Percentiles rank a stretch among this genome's conserved stretches.
These are phyloP conservation scores for Claviceps sp. DNA, from an alignment of 2,329 filamentous ascomycete genomes.

Conservation along the genomic window DNA sequence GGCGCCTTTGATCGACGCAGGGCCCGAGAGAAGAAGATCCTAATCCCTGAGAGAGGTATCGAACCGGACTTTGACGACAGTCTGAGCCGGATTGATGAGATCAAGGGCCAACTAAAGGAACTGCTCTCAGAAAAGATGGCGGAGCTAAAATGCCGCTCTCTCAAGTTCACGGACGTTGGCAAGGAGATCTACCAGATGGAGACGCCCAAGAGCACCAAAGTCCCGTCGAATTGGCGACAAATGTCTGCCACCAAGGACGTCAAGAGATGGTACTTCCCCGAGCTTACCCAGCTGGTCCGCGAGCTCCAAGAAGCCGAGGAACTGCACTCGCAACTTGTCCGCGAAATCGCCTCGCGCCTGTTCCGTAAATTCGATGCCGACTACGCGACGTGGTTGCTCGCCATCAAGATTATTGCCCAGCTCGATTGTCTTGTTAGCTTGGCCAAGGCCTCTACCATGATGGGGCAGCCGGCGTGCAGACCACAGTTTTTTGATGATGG, in stretches of 20 bases:
- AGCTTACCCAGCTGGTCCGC: conserved; percentile 70
- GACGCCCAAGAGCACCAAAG: conserved; percentile 69
- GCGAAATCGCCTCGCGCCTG: conserved; percentile 72
- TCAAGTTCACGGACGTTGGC: conserved; percentile 73
- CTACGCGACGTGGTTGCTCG: conserved; percentile 72
- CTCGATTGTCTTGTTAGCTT: conserved; percentile 91
- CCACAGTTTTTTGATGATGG: conserved; percentile 63
- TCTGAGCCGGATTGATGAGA: conserved; percentile 58
- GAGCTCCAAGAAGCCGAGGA: conserved; percentile 89
- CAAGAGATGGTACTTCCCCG: conserved; percentile 86
- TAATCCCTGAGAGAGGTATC: conserved; percentile 76
- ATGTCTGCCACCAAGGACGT: conserved; percentile 89
- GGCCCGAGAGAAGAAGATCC: conserved; percentile 64
- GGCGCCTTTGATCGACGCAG: conserved; percentile 76
- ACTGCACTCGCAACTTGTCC: conserved; percentile 79
- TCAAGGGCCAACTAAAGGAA: conserved; percentile 58
- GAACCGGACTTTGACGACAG: conserved; percentile 88
- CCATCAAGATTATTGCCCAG: conserved; percentile 82
- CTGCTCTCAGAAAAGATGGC: conserved; percentile 59
- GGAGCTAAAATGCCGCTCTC: conserved; percentile 58
- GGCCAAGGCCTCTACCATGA: conserved; percentile 69
- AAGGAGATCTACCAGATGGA: conserved; percentile 98
- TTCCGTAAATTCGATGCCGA: conserved; percentile 80
- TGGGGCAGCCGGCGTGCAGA: conserved; percentile 80
- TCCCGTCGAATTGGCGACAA: conserved; percentile 83